Conservation (phyloP, 2,329 filamentous ascomycete genomes). For the Colletotrichum filicis region DNA sequence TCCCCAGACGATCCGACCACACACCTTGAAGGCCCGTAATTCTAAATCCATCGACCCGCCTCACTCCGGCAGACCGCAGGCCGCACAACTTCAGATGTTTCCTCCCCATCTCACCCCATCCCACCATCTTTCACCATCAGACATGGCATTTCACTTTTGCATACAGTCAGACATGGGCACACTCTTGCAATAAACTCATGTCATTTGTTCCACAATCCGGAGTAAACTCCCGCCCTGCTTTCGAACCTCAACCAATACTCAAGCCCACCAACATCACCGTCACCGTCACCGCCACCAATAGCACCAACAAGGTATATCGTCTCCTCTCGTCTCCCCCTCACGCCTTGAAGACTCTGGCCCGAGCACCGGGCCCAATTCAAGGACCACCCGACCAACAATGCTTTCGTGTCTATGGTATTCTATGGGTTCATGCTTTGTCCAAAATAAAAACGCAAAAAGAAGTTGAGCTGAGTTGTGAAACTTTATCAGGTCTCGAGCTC, state of each 20-base stretch:
- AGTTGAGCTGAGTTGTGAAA: no score
- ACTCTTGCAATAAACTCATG: not conserved
- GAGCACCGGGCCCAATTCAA: not conserved
- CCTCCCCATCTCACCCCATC: not conserved
- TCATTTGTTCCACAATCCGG: not conserved
- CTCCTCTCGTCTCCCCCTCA: not conserved
- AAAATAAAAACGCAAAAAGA: not conserved
- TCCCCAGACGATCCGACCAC: not conserved
- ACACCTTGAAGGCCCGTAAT: not conserved
- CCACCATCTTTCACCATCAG: not conserved
- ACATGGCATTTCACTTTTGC: conserved; percentile 12
- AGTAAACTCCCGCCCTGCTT: conserved; percentile 1
- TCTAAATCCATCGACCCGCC: not conserved
- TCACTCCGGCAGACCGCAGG: not conserved
- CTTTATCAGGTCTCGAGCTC: not conserved
- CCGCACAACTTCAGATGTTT: not conserved
- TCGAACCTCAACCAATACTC: not conserved
- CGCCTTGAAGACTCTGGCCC: not conserved
- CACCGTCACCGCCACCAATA: not conserved
- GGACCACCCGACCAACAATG: not conserved
- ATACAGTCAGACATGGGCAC: not conserved
- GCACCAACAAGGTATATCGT: not conserved
- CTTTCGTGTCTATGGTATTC: not conserved
- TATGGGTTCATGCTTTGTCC: not conserved
- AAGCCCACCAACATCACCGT: not conserved